phyloP scores from a whole-genome alignment of 257 asterid genomes.

The Primulina tabacum region DNA sequence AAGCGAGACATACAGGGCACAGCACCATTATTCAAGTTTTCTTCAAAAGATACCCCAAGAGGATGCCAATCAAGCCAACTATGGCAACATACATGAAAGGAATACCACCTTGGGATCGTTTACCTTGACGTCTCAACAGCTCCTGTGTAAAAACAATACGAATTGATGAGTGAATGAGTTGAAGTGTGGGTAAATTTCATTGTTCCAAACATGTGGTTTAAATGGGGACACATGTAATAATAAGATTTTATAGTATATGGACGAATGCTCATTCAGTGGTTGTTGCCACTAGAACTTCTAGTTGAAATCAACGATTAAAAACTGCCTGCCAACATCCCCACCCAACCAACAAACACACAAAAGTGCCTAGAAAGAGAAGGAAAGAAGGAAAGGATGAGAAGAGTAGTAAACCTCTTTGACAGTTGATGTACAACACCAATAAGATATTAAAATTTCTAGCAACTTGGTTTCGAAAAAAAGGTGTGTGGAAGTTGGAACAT shows the following conservation, averaged over 20 bases:
- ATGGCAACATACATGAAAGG: conserved; percentile 63
- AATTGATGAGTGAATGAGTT: conserved; percentile 6
- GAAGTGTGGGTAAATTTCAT: background rate
- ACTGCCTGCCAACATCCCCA: background rate
- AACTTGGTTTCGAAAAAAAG: background rate
- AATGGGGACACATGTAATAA: background rate
- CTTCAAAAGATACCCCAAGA: conserved; percentile 81
- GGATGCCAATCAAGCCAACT: conserved; percentile 64
- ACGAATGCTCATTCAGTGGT: background rate
- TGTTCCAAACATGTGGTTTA: background rate
- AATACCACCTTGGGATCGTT: conserved; percentile 52
- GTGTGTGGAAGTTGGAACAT: background rate
- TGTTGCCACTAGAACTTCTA: background rate
- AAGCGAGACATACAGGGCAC: conserved; percentile 14
- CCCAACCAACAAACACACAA: background rate
- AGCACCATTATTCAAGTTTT: conserved; percentile 36
- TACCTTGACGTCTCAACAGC: conserved; percentile 60
- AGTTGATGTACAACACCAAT: background rate
- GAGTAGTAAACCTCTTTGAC: background rate
- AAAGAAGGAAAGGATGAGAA: background rate
- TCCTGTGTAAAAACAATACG: conserved; percentile 44
- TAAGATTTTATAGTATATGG: too few relatives aligned
- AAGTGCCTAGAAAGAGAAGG: background rate
- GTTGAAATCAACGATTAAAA: background rate
- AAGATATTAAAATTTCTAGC: background rate